Base-by-base conservation (phyloP, 805 yeast species). In the Pichia occidentalis region DNA sequence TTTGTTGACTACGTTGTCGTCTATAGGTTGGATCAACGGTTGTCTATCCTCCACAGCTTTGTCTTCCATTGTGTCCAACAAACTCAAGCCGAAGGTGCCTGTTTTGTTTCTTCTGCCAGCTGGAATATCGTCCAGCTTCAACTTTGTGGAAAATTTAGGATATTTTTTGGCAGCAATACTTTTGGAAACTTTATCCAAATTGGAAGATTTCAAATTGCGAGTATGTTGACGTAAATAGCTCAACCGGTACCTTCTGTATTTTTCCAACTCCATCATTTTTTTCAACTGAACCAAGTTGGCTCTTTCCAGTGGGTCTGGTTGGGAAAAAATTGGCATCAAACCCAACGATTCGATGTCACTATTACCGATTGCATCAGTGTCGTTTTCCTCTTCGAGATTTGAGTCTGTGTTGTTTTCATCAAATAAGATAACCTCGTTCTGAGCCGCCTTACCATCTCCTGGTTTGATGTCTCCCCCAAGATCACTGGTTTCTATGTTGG, bases 241-340 rank as follows among this genome's bases (percentile, higher is more conserved):
- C 63, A 37, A 59, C 63, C 65, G 68, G 62, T 75, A 50, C 60
- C 55, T 68, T 63, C 57, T 72, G 61, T 57, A 68, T 60, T 51
- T 67, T 64, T 39, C 72, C 54, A 36, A 52, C 61, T 44, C 73
- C 75, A 59, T 55, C 48, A 59, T 47, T 37, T 52, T 58, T 30
- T 60, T 59, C 24, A 60, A 37, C 20, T 53, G 50, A 24, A 60
- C 51, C 25, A 60, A 40, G 28, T 54, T 51, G 3, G 63, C 56
- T 30, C 65, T 46, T 34, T 58, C 63, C 11, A 54, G 26, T 9
- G 63, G 62, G 36, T 60, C 60, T n/a, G 46, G 42, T 20, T 36
- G 31, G 11, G 32, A 27, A n/a, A 19, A 27, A 1, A 12, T 14
- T 11, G 33, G 36, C 4, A 27, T 17, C 6, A 31, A 20, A 5